phyloP scores from a whole-genome alignment of 768 basidiomycete genomes.

The Kwoniella newhampshirensis region DNA sequence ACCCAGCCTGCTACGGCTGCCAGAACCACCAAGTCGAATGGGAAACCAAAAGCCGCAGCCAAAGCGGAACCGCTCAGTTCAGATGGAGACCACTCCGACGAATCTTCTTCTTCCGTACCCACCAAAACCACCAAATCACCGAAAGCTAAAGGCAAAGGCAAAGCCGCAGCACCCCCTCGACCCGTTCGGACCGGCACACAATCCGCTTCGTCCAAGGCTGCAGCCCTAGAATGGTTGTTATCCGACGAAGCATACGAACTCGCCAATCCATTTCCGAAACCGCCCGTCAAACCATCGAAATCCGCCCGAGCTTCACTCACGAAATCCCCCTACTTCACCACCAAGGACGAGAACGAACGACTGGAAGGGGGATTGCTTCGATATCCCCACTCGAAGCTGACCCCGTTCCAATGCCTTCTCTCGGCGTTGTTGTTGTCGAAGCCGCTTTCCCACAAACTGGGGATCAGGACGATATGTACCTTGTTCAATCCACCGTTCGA shows the following conservation, averaged over 20 bases:
- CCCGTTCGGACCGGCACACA: neutral
- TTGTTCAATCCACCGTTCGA: slow-evolving; percentile 38
- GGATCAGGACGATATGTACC: slow-evolving; percentile 39
- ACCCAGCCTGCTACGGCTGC: too few relatives aligned
- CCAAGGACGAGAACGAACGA: neutral
- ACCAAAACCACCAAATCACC: slow-evolving; percentile 3
- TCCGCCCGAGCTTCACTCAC: too few relatives aligned
- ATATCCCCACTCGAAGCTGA: slow-evolving; percentile 40
- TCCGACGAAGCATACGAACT: slow-evolving; percentile 36
- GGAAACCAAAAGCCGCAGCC: too few relatives aligned
- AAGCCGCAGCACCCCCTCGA: neutral
- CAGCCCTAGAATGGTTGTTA: slow-evolving; percentile 33
- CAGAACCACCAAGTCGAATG: too few relatives aligned
- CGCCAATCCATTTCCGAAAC: slow-evolving; percentile 30
- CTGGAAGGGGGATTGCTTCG: slow-evolving; percentile 10
- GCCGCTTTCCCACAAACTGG: slow-evolving; percentile 41
- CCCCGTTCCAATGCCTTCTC: slow-evolving; percentile 41
- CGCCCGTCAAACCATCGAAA: neutral
- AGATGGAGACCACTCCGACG: too few relatives aligned
- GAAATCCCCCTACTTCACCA: neutral
- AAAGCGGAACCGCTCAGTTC: too few relatives aligned
- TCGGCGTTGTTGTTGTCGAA: slow-evolving; percentile 37
- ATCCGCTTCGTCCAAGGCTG: slow-evolving; percentile 3
- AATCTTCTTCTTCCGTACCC: neutral
- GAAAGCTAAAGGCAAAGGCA: neutral